Base-by-base conservation (phyloP, 2,329 filamentous ascomycete genomes). In the Raffaelea ambrosiae region DNA sequence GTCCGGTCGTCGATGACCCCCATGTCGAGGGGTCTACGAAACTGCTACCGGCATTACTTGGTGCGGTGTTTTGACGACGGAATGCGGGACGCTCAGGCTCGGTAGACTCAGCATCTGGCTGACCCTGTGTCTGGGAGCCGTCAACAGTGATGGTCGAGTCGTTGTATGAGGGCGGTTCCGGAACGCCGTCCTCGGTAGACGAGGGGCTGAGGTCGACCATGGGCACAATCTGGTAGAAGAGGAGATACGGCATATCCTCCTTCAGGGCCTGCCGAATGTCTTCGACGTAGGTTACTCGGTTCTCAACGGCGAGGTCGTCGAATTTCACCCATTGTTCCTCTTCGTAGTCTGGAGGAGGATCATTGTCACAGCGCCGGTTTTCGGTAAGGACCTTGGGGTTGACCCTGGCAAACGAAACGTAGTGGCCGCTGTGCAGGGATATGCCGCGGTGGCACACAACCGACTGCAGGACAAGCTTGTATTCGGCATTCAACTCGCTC, bases 171-270 rank as follows among this genome's bases (percentile, higher is more conserved):
- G 80, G 80, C 3, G 79, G 80, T 31, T 72, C 71, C 2, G 64
- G 63, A 1, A 73, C 69, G 2, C 66, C 71, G 40, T 66, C 66
- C 7, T 73, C 71, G 0, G 69, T 68, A 5, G 74, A 73, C 13
- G 69, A 66, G 1, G 67, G 60, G 1, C 72, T 69, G 8, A 84
- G 76, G 48, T 90, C 78, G 26, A 88, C 79, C 58, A 94, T 88
- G 0, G 91, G 90, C 26, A 94, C 78, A 38, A 97, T 87, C 63
- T 96, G 91, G 60, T 96, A 98, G 64, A 97, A 97, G 0, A 98
- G 72, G 7, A 97, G 76, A 62, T 97, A 97, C 0, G 93, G 91
- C 63, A 88, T 94, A 63, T 96, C 90, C n/a, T 84, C 77, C 55
- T 80, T 84, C 44, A 97, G 68, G 0, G 87, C 84, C 55, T 84